Evolutionary conservation across 371 early-diverging fungal genomes (phyloP).

Genomic region (Nematocida ironsii): DNA sequence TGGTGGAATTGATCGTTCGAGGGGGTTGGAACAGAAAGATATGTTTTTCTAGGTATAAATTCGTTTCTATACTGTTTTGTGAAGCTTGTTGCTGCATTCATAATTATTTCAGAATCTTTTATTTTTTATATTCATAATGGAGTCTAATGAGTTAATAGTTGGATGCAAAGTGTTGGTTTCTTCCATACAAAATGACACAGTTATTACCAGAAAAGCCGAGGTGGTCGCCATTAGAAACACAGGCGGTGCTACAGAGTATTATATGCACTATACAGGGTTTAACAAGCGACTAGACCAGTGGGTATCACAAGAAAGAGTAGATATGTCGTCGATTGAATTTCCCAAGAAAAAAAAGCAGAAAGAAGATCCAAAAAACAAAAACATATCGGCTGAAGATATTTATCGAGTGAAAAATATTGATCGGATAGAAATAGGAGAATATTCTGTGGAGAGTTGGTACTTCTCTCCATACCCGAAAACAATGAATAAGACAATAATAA

Average conservation of each 20-base stretch:
- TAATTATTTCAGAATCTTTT: constrained; percentile 4
- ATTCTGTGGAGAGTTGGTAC: constrained; percentile 88
- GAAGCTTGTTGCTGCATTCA: not conserved
- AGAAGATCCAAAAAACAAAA: constrained; percentile 49
- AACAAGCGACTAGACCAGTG: constrained; percentile 98
- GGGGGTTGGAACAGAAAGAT: not conserved
- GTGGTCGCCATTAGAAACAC: constrained; percentile 77
- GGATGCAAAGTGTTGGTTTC: constrained; percentile 53
- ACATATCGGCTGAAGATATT: constrained; percentile 60
- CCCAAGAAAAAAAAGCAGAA: constrained; percentile 72
- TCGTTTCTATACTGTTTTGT: not conserved
- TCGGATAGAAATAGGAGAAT: constrained; percentile 77
- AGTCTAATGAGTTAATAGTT: constrained; percentile 15
- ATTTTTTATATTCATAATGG: constrained; percentile 34
- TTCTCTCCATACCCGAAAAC: constrained; percentile 93
- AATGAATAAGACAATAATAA: constrained; percentile 78
- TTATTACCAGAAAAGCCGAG: constrained; percentile 73
- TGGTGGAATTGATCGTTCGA: too few relatives aligned
- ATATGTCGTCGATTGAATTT: constrained; percentile 71
- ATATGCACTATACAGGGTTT: constrained; percentile 92
- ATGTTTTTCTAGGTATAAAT: not conserved
- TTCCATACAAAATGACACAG: not conserved
- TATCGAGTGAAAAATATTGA: constrained; percentile 72
- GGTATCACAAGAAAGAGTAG: constrained; percentile 76
- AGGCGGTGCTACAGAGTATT: constrained; percentile 74